phyloP scores from a whole-genome alignment of 1,284 basidiomycete species.

The Inonotus obliquus region DNA sequence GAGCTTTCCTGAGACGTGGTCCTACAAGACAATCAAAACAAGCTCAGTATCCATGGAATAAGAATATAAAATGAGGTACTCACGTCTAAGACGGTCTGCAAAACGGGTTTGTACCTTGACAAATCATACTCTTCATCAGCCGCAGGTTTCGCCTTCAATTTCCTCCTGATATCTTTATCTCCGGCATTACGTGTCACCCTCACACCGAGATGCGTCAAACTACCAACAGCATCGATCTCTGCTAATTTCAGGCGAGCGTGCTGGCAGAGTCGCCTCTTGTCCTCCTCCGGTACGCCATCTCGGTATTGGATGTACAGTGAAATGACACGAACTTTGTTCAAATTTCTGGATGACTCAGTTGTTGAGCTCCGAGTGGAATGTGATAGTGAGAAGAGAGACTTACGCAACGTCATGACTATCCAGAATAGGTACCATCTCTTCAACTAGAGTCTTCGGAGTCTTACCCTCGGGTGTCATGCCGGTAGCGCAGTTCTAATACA shows the following conservation, averaged over 20 bases:
- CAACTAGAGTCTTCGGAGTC: conserved; percentile 87
- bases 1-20: conserved; percentile 76
- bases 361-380: conserved; percentile 4
- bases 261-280: conserved; percentile 90
- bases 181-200: conserved; percentile 71
- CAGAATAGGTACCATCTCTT: conserved; percentile 97
- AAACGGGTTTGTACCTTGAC: conserved; percentile 86
- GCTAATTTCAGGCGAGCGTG: conserved; percentile 88
- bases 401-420: conserved; percentile 84
- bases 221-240: conserved; percentile 95
- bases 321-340: conserved; percentile 95
- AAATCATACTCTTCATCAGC: conserved; percentile 91
- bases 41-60: neutral
- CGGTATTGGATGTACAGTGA: conserved; percentile 94
- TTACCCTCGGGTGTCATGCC: conserved; percentile 87
- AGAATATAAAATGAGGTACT: conserved; percentile 10
- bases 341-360: conserved; percentile 46
- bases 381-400: conserved; percentile 25
- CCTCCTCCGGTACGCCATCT: conserved; percentile 97
- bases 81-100: conserved; percentile 84
- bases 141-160: conserved; percentile 70
- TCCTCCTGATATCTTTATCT: conserved; percentile 75
- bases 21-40: conserved; percentile 44
- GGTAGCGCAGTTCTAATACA: conserved; percentile 79
- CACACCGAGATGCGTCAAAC: conserved; percentile 78